Base-by-base conservation (phyloP, 768 basidiomycete genomes). In the Leccinum subgranulosum region DNA sequence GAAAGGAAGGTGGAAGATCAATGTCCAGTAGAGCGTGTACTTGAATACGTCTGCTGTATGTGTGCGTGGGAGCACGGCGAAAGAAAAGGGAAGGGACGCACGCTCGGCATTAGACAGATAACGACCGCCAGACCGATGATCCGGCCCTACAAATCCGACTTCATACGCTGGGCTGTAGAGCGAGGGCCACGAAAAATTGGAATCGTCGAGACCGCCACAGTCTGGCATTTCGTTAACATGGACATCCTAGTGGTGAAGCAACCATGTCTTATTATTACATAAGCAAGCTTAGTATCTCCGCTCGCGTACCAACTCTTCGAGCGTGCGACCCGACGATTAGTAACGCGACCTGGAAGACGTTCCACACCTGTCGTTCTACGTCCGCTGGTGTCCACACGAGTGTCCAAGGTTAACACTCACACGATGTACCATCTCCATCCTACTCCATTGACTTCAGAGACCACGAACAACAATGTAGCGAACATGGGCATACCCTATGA, bases 11-110 rank as follows among this genome's bases (percentile, higher is more conserved):
- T 79, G 74, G 60, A 80, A 76, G 27, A 80, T 67, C n/a, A 80
- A 55, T 1, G 76, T 77, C 79, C 79, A 80, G 61, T 78, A 80
- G 11, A 81, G 69, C 10, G 78, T 80, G 67, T 80, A 80, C 12
- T 61, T 69, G 63, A 78, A 80, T 47, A 81, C 60, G 46, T 77
- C 79, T 80, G 28, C 25, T 17, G 19, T 4, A 25, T 7, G 48
- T 34, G 12, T 41, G 36, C 23, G 23, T 23, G 23, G 23, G 23
- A 23, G 23, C 23, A 23, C 23, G 23, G 6, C 4, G 4, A 41
- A 41, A 4, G n/a, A 8, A 6, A 21, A 10, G 39, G 39, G 9
- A 41, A 17, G 4, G n/a, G 5, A 41, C 39, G n/a, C 9, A 19
- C 39, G 9, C n/a, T 41, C 4, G 2, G 39, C 39, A 41, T 41